Base-by-base conservation (phyloP, 108 stramenopile genomes). In the Nitzschia sp. region DNA sequence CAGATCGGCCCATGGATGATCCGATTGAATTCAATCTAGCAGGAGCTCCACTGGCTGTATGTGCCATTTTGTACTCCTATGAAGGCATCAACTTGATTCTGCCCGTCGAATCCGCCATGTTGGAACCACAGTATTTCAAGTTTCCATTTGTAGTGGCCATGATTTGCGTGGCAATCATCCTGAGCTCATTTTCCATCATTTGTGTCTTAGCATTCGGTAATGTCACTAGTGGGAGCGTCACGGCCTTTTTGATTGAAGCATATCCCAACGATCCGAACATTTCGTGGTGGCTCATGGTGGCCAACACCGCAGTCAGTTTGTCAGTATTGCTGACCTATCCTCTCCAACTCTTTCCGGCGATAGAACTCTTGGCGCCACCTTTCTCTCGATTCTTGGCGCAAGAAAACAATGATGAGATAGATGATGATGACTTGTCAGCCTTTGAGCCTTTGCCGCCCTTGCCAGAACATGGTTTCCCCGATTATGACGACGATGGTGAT, bases 51-150 rank as follows among this genome's bases (percentile, higher is more conserved):
- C 51, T 91, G 75, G 86, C 90, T 8, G 19, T 88, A 6, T 88
- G 90, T 62, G 90, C 84, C 24, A 86, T 91, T 57, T 46, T 91
- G 15, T 91, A 87, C 58, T 79, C 80, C 23, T 88, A 74, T 61
- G 90, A 91, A 70, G 90, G 90, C 6, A 91, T 91, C 42, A 83
- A 82, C 61, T 48, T 91, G 6, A 79, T 91, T 46, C 42, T 91
- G 28, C 90, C 90, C 9, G 69, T 91, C 18, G 85, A 91, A 71
- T 60, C 74, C 9, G 59, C 82, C 32, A 91, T 91, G 90, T 68
- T 65, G 23, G 21, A 73, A 36, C 34, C 42, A 27, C 47, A 66
- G 29, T 30, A 63, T 33, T 65, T 65, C 31, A 13, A 74, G 58
- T 49, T 61, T 33, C 72, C 77, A 15, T 91, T 91, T 81, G 35